Evolutionary conservation across 208 protist genomes (phyloP), one percentile per base, ranked within the genome.

Genomic region (Trypanosoma platydactyli): DNA sequence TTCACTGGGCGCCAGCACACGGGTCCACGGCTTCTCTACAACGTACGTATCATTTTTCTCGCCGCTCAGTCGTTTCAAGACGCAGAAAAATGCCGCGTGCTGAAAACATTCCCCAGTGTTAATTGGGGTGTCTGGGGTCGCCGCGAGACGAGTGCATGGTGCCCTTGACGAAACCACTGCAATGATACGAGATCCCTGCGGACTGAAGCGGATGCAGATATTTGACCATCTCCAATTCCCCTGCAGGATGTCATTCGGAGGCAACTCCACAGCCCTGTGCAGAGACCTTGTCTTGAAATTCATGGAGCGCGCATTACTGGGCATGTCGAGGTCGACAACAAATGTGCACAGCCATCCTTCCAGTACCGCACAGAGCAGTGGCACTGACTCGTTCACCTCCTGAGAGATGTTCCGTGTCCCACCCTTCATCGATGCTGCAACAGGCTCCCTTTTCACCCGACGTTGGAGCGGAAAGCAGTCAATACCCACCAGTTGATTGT

Each of bases 301-400:
- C 1, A 27, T 13, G 33, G 55, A 64, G 38, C 55, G 64, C 40
- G 67, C 50, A 24, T 51, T 15, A 16, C 27, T 60, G 16, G 42
- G 5, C 5, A 42, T 16, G 3, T 52, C 55, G 25, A 42, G 12
- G 33, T 74, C 55, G 9, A 64, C 40, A 15, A 29, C 33, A 25
- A 74, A 68, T 22, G 55, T 51, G 29, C 68, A 74, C 15, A 74
- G 3, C 38, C 20, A 67, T 11, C 61, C 68, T 7, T 67, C 61
- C 27, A 52, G 44, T 16, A 59, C 20, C 22, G 54, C 42, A 44
- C 68, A 74, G 27, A 74, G 40, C 25, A 74, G 12, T 29, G 46
- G 5, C 9, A 56, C 20, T 25, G 45, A 50, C 25, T 65, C 59
- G 20, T 62, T 44, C 4, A 6, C 42, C 27, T 5, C 54, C 5